Base-by-base conservation (phyloP, 2,329 filamentous ascomycete genomes). In the Didymella lethalis region DNA sequence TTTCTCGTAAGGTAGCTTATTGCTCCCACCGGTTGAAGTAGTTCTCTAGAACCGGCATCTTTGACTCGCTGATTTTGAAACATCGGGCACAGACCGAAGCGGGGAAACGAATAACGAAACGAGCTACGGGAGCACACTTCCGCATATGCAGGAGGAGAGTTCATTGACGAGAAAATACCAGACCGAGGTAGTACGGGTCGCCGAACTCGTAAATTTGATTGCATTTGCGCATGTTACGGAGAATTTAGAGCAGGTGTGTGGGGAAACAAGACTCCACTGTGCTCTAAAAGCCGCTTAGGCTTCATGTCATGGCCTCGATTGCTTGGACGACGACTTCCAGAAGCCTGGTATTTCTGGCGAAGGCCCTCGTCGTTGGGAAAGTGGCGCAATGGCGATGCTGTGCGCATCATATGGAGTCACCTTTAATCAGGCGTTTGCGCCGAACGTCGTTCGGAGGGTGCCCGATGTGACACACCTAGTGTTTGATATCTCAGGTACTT, bases 11-110 rank as follows among this genome's bases (percentile, higher is more conserved):
- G 46, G 31, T 41, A 40, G 4, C 20, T 34, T 31, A 31, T 25
- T 26, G 45, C 32, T 40, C 25, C 56, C 56, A 54, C 56, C 56
- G 50, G 56, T 20, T 47, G 29, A 59, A 59, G 14, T 28, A 38
- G 23, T 25, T 31, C 2, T 23, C 8, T 25, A 54, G 31, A 26
- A n/a, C 36, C 44, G 38, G n/a, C 12, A 51, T 40, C 49, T 46
- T 28, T 38, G 49, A 23, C 18, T 16, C 36, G 28, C 3, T 45
- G 31, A 49, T 49, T 46, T 26, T 59, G 56, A 59, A 59, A 59
- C 56, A 34, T 36, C 16, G 11, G 25, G 50, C 56, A 59, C 56
- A 49, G 50, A 47, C 50, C 16, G 36, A 43, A 54, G 50, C 50
- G 50, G 50, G 41, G 50, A 50, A 59, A 50, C 47, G 47, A 40